phyloP scores from a whole-genome alignment of 1,284 basidiomycete species.

The Malassezia obtusa region DNA sequence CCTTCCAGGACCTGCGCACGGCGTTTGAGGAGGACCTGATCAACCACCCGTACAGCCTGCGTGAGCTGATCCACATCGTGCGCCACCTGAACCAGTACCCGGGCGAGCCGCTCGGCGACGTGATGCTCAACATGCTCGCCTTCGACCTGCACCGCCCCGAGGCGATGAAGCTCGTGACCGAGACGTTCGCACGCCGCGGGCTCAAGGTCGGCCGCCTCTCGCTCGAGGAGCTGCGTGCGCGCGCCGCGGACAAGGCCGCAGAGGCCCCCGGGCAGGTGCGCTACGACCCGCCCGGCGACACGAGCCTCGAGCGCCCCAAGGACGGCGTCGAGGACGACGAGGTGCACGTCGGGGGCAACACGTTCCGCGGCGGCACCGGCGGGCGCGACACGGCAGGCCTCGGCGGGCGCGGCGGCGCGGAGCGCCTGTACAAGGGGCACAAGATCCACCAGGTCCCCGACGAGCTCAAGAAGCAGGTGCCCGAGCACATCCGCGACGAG shows the following conservation, averaged over 20 bases:
- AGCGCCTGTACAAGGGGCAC: slow-evolving; percentile 40
- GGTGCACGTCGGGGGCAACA: slow-evolving; percentile 48
- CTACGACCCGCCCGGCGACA: slow-evolving; percentile 27
- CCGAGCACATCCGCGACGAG: slow-evolving; percentile 44
- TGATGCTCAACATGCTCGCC: slow-evolving; percentile 48
- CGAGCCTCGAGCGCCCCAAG: slow-evolving; percentile 41
- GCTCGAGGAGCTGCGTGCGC: slow-evolving; percentile 30
- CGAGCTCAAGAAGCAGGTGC: slow-evolving; percentile 46
- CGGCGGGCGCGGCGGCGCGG: slow-evolving; percentile 45
- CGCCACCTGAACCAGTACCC: slow-evolving; percentile 48
- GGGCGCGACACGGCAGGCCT: slow-evolving; percentile 48
- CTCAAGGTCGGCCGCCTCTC: slow-evolving; percentile 33
- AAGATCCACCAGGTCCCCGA: slow-evolving; percentile 46
- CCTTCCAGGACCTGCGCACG: slow-evolving; percentile 47
- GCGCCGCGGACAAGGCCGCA: slow-evolving; percentile 16
- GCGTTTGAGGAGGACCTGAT: slow-evolving; percentile 45
- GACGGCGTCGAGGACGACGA: slow-evolving; percentile 47
- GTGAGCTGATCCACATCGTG: slow-evolving; percentile 48
- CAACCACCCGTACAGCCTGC: slow-evolving; percentile 48
- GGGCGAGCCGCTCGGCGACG: slow-evolving; percentile 40
- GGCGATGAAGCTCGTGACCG: slow-evolving; percentile 42
- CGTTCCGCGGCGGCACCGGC: slow-evolving; percentile 49
- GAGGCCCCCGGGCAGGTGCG: slow-evolving; percentile 23
- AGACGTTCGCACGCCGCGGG: slow-evolving; percentile 36
- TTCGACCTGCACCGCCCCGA: slow-evolving; percentile 49